Conservation (phyloP, 2,329 filamentous ascomycete species). For the Orbilia ellipsospora region DNA sequence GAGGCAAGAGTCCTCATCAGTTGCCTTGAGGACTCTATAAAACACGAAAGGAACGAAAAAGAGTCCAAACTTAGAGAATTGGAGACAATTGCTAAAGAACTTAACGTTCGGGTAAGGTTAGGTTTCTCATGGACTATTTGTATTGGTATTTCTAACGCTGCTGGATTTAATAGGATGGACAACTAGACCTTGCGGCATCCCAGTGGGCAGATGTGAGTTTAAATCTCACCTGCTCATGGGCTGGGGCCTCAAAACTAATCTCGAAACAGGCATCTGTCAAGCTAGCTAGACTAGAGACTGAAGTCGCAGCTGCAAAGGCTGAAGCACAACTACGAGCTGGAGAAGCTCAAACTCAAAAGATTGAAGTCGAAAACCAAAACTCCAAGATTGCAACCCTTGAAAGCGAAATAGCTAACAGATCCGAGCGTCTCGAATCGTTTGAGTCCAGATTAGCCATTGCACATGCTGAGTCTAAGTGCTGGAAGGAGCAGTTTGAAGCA, state of each 20-base stretch:
- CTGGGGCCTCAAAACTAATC: not conserved
- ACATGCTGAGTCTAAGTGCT: not conserved
- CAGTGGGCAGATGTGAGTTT: constrained; percentile 36
- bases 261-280: constrained; percentile 15
- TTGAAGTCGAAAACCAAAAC: not conserved
- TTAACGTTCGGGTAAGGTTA: constrained; percentile 19
- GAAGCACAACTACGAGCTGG: constrained; percentile 22
- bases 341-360: constrained; percentile 20
- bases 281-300: constrained; percentile 6
- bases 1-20: not conserved
- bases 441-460: not conserved
- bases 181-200: constrained; percentile 22
- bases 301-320: constrained; percentile 9
- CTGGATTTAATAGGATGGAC: constrained; percentile 27
- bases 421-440: not conserved
- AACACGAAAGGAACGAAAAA: constrained; percentile 1
- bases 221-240: not conserved
- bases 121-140: not conserved
- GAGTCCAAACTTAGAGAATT: not conserved
- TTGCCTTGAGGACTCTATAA: constrained; percentile 1
- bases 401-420: not conserved
- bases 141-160: not conserved
- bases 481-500: not conserved
- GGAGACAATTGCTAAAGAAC: constrained; percentile 6
- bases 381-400: constrained; percentile 11